These are phyloP conservation scores for Coemansia sp. DNA, from an alignment of 192 early-diverging fungal species.

Conservation along the genomic window DNA sequence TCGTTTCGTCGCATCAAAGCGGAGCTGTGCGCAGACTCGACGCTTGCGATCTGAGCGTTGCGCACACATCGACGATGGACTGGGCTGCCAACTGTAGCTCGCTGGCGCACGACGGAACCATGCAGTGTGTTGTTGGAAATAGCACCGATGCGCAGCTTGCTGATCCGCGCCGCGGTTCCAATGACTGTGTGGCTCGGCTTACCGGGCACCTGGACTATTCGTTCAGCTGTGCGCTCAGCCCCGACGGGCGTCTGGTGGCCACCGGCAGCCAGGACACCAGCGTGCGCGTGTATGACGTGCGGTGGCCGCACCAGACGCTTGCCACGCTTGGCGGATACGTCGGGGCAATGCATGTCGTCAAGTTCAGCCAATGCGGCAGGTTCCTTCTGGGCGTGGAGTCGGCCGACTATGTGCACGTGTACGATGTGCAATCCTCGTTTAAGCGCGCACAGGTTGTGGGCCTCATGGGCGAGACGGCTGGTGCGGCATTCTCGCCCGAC, in stretches of 20 bases:
- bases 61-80: constrained; percentile 7
- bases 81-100: constrained; percentile 54
- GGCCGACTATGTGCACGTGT: constrained; percentile 53
- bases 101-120: constrained; percentile 10
- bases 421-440: constrained; percentile 21
- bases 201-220: constrained; percentile 47
- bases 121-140: constrained; percentile 54
- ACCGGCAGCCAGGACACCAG: constrained; percentile 56
- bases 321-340: constrained; percentile 37
- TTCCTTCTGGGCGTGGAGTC: constrained; percentile 50
- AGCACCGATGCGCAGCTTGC: constrained; percentile 23
- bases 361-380: constrained; percentile 41
- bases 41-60: constrained; percentile 2
- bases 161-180: constrained; percentile 23
- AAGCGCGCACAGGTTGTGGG: constrained; percentile 35
- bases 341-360: constrained; percentile 45
- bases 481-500: constrained; percentile 51
- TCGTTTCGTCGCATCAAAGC: constrained; percentile 36
- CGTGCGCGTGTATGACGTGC: constrained; percentile 49
- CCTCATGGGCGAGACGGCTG: constrained; percentile 53
- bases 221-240: constrained; percentile 49
- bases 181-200: constrained; percentile 13
- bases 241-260: constrained; percentile 44
- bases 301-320: constrained; percentile 29
- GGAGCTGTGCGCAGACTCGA: constrained; percentile 25